Percentiles rank a stretch among this genome's conserved stretches.
These are phyloP conservation scores for Termitomyces eurrhizus DNA, from an alignment of 768 basidiomycete genomes.

Conservation along the genomic window DNA sequence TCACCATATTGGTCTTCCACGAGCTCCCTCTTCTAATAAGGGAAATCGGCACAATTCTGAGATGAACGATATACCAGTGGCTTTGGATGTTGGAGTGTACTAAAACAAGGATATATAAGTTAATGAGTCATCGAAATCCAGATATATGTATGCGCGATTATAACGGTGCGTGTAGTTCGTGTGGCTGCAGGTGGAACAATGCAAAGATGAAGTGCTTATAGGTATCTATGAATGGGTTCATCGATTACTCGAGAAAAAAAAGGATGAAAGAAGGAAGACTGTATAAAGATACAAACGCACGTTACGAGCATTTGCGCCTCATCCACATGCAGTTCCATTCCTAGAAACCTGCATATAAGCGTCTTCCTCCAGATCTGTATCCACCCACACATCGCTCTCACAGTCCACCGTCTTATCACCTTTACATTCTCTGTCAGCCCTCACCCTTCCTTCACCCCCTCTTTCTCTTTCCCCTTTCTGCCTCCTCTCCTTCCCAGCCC, in stretches of 20 bases:
- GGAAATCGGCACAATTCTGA: neutral
- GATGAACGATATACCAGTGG: neutral
- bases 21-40: neutral
- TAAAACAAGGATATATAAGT: neutral
- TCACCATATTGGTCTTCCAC: neutral
- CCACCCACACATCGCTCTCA: conserved; percentile 18
- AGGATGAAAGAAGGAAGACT: neutral
- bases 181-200: neutral
- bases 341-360: neutral
- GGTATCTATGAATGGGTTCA: too few relatives aligned
- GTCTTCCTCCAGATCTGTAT: conserved; percentile 14
- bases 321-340: neutral
- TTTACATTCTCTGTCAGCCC: neutral
- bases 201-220: neutral
- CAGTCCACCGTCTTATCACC: neutral
- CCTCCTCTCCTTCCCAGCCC: neutral
- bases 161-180: neutral
- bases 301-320: neutral
- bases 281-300: neutral
- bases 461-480: neutral
- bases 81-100: neutral
- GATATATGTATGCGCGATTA: neutral
- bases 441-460: neutral
- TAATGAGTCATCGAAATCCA: neutral
- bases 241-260: neutral